phyloP scores from a whole-genome alignment of 441 rosid genomes.

The Melastoma candidum region DNA sequence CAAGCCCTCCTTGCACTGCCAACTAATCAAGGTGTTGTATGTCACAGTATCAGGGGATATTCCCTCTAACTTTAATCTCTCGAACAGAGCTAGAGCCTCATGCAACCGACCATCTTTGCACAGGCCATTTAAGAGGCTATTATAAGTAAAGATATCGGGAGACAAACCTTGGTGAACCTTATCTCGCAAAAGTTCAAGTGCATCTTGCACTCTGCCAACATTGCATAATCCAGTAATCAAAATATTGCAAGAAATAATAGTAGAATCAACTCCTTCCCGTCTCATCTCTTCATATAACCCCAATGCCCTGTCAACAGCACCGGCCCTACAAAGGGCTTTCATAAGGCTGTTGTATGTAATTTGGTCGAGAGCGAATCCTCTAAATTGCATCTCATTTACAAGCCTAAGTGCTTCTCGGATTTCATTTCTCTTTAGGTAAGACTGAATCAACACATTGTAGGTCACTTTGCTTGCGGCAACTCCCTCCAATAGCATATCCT shows the following conservation, averaged over 20 bases:
- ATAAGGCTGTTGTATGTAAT: slow-evolving; percentile 71
- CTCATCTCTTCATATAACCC: slow-evolving; percentile 71
- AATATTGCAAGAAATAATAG: slow-evolving; percentile 61
- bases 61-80: slow-evolving; percentile 55
- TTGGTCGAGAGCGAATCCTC: slow-evolving; percentile 60
- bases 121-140: slow-evolving; percentile 67
- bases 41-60: slow-evolving; percentile 65
- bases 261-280: slow-evolving; percentile 40
- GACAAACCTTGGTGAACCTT: slow-evolving; percentile 57
- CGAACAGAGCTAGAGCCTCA: slow-evolving; percentile 60
- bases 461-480: slow-evolving; percentile 73
- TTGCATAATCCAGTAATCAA: slow-evolving; percentile 55
- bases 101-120: slow-evolving; percentile 45
- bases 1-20: slow-evolving; percentile 56
- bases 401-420: slow-evolving; percentile 69
- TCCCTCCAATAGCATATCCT: slow-evolving; percentile 68
- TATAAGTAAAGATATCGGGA: slow-evolving; percentile 71
- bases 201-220: slow-evolving; percentile 48
- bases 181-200: slow-evolving; percentile 55
- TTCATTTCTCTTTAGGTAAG: slow-evolving; percentile 46
- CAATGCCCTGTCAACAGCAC: slow-evolving; percentile 50
- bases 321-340: slow-evolving; percentile 49
- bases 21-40: slow-evolving; percentile 66
- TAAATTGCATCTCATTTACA: slow-evolving; percentile 66
- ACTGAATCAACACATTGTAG: slow-evolving; percentile 58